Evolutionary conservation across 768 basidiomycete genomes (phyloP), one percentile per base, ranked within the genome.

Genomic region (Coprinopsis cinerea): DNA sequence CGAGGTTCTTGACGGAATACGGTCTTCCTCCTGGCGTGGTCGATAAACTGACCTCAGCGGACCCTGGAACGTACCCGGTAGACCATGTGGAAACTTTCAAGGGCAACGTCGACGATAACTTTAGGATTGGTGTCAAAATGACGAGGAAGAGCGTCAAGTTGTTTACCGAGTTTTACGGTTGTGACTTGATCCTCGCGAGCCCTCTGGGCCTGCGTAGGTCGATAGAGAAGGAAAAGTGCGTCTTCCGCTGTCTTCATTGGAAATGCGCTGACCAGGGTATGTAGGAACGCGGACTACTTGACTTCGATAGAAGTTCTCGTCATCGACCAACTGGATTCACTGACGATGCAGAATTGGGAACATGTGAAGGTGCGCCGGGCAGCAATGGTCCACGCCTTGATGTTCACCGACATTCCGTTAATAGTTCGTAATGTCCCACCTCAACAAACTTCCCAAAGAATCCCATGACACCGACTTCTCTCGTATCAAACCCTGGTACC

Each of bases 261-360:
- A 27, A 6, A 3, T 30, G n/a, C 3, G 5, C 47, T 56, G 1
- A 54, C 10, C 42, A 25, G 13, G 49, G 11, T 22, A 23, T 35
- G 13, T 45, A 92, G 91, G 61, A 88, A 76, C 57, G 83, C 82
- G 10, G 96, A 99, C 67, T 92, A 95, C 63, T 72, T 99, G 45
- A 90, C 90, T 10, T 95, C 92, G 2, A 88, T 99, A 48, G 96
- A 99, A 61, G 67, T 98, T 4, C 68, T 92, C 18, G 68, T 98
- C n/a, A 75, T 91, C 14, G 96, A 98, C 64, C 93, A 96, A 60
- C 74, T 91, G 73, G 92, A 98, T 64, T 86, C 86, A 2, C 77
- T 98, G 58, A 78, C 81, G 2, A 98, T 98, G 96, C 96, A 98
- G 69, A 99, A 99, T 59, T 99, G 96, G 96, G 93, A 97, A 32